These are phyloP conservation scores for Panaeolus cyanescens DNA, from an alignment of 768 basidiomycete species.

Conservation along the genomic window DNA sequence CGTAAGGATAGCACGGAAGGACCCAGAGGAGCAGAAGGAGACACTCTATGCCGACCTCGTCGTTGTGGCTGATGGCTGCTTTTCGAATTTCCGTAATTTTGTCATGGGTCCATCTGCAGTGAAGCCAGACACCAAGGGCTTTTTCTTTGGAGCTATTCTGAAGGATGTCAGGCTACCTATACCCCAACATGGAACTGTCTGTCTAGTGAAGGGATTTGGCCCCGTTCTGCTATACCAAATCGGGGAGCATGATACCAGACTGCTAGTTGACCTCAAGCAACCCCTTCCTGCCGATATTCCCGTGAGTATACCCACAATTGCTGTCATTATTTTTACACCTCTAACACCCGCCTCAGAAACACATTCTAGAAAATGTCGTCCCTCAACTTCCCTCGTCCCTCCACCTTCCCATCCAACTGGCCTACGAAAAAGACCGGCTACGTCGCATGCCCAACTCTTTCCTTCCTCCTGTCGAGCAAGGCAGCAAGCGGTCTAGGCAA, in stretches of 20 bases:
- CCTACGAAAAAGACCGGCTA: conserved; percentile 79
- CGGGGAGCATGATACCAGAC: conserved; percentile 83
- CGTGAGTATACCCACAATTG: conserved; percentile 17
- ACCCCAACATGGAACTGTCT: conserved; percentile 81
- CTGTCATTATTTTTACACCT: conserved; percentile 1
- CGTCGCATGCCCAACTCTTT: conserved; percentile 96
- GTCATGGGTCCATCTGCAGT: conserved; percentile 57
- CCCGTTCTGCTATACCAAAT: conserved; percentile 96
- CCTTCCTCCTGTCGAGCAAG: conserved; percentile 79
- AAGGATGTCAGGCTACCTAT: conserved; percentile 76
- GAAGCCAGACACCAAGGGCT: conserved; percentile 62
- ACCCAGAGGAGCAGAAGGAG: conserved; percentile 36
- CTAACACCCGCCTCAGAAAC: conserved; percentile 40
- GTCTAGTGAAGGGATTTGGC: conserved; percentile 75
- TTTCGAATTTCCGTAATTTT: conserved; percentile 82
- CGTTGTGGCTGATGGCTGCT: conserved; percentile 92
- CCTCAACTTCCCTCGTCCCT: conserved; percentile 81
- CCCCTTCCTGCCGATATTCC: conserved; percentile 82
- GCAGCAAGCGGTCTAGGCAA: conserved; percentile 48
- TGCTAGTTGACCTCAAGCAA: conserved; percentile 87
- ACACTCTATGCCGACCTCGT: conserved; percentile 75
- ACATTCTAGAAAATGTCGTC: conserved; percentile 72
- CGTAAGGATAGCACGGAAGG: conserved; percentile 58
- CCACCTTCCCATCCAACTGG: conserved; percentile 61
- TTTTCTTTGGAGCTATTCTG: conserved; percentile 87